A percentile compares a stretch with the other conserved stretches of the same genome.
These are phyloP conservation scores for Solanum dulcamara DNA, from an alignment of 257 asterid species.

Conservation along the genomic window DNA sequence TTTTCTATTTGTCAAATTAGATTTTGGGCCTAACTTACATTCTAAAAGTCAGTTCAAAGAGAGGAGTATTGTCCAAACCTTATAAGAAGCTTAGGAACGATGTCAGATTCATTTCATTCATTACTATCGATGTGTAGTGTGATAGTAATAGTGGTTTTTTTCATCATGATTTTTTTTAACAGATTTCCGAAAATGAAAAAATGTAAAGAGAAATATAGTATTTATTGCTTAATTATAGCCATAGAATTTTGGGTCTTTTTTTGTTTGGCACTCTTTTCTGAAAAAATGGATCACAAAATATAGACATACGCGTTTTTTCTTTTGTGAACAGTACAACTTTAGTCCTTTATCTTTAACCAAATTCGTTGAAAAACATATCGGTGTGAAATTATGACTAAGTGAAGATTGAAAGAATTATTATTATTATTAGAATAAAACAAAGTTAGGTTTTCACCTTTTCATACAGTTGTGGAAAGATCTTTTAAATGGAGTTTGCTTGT, in stretches of 20 bases:
- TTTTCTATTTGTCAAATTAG: neutral
- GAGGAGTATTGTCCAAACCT: neutral
- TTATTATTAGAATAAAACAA: neutral
- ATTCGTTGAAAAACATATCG: slow-evolving; percentile 19
- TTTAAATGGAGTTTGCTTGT: slow-evolving; percentile 39
- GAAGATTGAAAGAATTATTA: neutral
- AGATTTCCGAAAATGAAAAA: neutral
- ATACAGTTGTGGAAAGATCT: slow-evolving; percentile 6
- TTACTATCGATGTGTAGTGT: neutral
- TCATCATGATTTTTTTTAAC: neutral
- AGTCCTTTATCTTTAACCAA: slow-evolving; percentile 1
- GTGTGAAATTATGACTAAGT: slow-evolving; percentile 38
- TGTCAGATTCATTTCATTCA: neutral
- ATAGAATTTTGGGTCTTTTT: neutral
- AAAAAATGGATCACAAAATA: neutral
- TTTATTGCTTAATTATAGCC: neutral
- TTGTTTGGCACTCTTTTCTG: neutral
- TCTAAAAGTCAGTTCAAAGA: too few species aligned
- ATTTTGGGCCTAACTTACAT: too few species aligned
- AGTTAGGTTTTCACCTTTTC: slow-evolving; percentile 24
- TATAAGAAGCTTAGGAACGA: neutral
- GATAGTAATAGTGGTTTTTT: neutral
- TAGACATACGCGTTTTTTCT: neutral
- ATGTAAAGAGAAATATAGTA: neutral
- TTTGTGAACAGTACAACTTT: neutral